Evolutionary conservation across 257 asterid genomes (phyloP).

Genomic region (Marsdenia floribunda): DNA sequence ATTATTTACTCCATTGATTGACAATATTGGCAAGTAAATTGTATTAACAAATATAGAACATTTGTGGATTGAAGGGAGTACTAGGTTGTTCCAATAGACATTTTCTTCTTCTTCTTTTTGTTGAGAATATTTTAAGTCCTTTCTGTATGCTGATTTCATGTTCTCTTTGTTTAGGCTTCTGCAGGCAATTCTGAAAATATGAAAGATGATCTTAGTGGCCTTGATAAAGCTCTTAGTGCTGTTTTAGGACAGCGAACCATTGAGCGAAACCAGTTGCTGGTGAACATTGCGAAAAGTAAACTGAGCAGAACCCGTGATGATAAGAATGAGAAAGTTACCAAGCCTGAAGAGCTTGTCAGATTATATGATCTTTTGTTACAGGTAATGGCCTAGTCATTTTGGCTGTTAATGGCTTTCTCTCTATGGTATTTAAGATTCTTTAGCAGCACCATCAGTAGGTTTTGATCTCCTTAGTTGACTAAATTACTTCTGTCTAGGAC

Average conservation of each 20-base stretch:
- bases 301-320: constrained; percentile 73
- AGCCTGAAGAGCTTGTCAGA: constrained; percentile 98
- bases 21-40: too few species aligned
- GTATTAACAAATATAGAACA: too few species aligned
- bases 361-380: constrained; percentile 80
- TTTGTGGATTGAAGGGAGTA: too few species aligned
- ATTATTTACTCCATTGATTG: too few species aligned
- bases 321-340: constrained; percentile 76
- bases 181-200: constrained; percentile 84
- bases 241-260: constrained; percentile 83
- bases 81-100: neutral
- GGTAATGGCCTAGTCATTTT: constrained; percentile 31
- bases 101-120: neutral
- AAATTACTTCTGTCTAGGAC: neutral
- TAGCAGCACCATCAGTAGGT: neutral
- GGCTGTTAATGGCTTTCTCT: neutral
- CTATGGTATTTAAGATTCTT: neutral
- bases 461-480: neutral
- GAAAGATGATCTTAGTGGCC: constrained; percentile 95
- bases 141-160: constrained; percentile 17
- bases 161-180: constrained; percentile 45
- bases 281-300: constrained; percentile 74
- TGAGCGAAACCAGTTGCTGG: constrained; percentile 89
- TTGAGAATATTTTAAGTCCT: constrained; percentile 1
- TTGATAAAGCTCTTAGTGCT: constrained; percentile 94